Base-by-base conservation (phyloP, 495 filamentous ascomycete species). In the Daldinia grandis region DNA sequence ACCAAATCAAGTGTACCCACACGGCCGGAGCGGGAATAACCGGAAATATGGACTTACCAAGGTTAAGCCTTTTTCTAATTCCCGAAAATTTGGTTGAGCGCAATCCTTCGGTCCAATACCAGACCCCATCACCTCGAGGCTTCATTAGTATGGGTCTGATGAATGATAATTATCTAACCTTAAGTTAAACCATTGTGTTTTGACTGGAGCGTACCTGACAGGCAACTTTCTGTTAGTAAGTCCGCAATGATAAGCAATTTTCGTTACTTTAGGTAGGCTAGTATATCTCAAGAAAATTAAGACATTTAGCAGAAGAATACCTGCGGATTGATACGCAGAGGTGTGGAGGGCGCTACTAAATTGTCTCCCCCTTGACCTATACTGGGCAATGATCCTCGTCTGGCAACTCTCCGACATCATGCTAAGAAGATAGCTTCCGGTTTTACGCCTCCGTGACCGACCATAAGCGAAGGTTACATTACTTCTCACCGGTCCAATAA, bases 361-460 rank as follows among this genome's bases (percentile, higher is more conserved):
- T 35, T 35, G 4, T 35, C 33, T 35, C 12, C 12, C 33, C 33
- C 14, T 35, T 35, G 33, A 4, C 12, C 37, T 33, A 27, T 35
- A 44, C 9, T 30, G 12, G 61, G 61, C 7, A 64, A 64, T 64
- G 60, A 42, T 57, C 25, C 24, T 9, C 38, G 44, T 57, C 42
- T 33, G 4, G 27, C 28, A 35, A 19, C n/a, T 24, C 0, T 28
- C 37, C 21, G 49, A 28, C 25, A 55, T 21, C 31, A 33, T 31
- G 40, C 15, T 40, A 21, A 10, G 31, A 54, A 17, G 31, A 35
- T 63, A 31, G 14, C 27, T 15, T 1, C 31, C 24, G 24, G 35
- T 28, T 15, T 19, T 15, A 40, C 19, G 19, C 42, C 42, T 47
- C 42, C 17, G 21, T 21, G n/a, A 8, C 40, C 42, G 19, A 47